Conservation (phyloP, 306 rosid species). For the Luffa acutangula region DNA sequence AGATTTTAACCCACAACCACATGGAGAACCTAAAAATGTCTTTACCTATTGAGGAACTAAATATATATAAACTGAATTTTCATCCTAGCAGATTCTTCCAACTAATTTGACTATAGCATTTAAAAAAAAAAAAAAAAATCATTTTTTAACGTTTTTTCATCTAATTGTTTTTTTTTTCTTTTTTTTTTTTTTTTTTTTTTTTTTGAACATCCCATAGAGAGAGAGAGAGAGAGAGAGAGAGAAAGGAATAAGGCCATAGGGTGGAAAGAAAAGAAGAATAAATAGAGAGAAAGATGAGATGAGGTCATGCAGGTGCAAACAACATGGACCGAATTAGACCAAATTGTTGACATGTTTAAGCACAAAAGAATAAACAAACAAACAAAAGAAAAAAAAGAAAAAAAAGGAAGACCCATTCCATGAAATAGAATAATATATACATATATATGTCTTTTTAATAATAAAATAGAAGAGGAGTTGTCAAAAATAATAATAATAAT, state of each 20-base stretch:
- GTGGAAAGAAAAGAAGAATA: not conserved
- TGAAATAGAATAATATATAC: not conserved
- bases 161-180: no score
- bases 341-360: constrained; percentile 1
- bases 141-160: not conserved
- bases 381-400: not conserved
- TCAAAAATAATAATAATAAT: not conserved
- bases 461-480: not conserved
- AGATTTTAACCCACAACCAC: no score
- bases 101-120: no score
- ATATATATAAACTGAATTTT: not conserved
- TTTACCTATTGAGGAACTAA: no score
- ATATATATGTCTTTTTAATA: not conserved
- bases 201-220: not conserved
- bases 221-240: not conserved
- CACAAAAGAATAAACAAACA: not conserved
- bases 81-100: no score
- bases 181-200: no score
- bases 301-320: not conserved
- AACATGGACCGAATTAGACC: constrained; percentile 1
- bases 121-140: no score
- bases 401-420: not conserved
- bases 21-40: no score
- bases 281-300: not conserved
- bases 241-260: not conserved